Percentiles rank a stretch among this genome's conserved stretches.
Conservation (phyloP, 495 filamentous ascomycete species). For the Geopyxis carbonaria region DNA sequence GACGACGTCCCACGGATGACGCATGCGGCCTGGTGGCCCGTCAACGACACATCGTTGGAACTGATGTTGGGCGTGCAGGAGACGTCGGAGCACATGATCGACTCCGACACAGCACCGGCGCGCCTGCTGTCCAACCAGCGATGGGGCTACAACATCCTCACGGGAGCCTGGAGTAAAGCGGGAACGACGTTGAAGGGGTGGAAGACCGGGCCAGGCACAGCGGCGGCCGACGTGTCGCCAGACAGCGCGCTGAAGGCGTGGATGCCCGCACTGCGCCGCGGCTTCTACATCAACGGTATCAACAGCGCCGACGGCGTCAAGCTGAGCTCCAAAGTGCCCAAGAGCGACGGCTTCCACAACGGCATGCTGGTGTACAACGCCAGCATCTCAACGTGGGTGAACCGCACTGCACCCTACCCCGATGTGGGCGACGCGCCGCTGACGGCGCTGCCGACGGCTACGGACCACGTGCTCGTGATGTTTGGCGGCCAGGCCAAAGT, state of each 20-base stretch:
- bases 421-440: neutral
- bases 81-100: neutral
- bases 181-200: too few species aligned
- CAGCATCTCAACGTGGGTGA: constrained; percentile 2
- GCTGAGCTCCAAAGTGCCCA: neutral
- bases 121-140: neutral
- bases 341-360: neutral
- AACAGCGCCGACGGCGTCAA: neutral
- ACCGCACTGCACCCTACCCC: constrained; percentile 4
- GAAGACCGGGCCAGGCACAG: neutral
- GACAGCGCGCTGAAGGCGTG: constrained; percentile 2
- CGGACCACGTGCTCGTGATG: constrained; percentile 7
- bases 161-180: too few species aligned
- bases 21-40: neutral
- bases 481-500: constrained; percentile 6
- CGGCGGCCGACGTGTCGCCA: neutral
- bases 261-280: constrained; percentile 4
- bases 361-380: constrained; percentile 5
- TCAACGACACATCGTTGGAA: neutral
- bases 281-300: constrained; percentile 1
- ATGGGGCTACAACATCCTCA: too few species aligned
- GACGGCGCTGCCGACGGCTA: neutral
- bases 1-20: neutral
- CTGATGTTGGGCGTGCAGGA: neutral
- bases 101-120: neutral